phyloP scores from a whole-genome alignment of 352 stramenopile genomes.

The Pythium rhizo-oryzae region DNA sequence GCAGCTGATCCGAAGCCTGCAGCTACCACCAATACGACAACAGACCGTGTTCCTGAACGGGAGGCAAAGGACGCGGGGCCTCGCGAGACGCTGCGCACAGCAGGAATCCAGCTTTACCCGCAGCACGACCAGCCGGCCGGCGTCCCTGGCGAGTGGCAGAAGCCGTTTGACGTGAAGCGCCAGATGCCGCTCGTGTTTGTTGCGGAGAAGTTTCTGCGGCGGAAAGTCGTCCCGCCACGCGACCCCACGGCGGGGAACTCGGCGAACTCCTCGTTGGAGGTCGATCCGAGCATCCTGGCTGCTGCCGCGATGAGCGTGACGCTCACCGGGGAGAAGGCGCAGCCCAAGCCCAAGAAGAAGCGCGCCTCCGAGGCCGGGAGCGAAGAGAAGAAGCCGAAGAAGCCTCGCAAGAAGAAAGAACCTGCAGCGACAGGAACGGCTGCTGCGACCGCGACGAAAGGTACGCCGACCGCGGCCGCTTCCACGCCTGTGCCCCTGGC shows the following conservation, averaged over 20 bases:
- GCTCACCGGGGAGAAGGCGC: slow-evolving; percentile 16
- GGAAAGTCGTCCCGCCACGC: slow-evolving; percentile 25
- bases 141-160: slow-evolving; percentile 39
- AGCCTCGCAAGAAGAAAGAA: slow-evolving; percentile 36
- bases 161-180: slow-evolving; percentile 44
- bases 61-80: not conserved
- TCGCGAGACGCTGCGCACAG: slow-evolving; percentile 6
- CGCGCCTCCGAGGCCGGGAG: slow-evolving; percentile 5
- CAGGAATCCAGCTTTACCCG: slow-evolving; percentile 40
- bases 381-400: slow-evolving; percentile 22
- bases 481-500: not conserved
- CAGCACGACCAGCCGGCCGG: slow-evolving; percentile 48
- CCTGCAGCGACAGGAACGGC: not conserved
- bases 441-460: slow-evolving; percentile 12
- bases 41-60: too few species aligned
- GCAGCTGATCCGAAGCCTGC: too few species aligned
- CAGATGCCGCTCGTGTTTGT: slow-evolving; percentile 57
- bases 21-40: too few species aligned
- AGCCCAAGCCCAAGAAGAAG: slow-evolving; percentile 26
- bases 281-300: slow-evolving; percentile 7
- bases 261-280: not conserved
- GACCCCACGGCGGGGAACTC: not conserved
- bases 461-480: not conserved
- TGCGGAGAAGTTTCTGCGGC: slow-evolving; percentile 59
- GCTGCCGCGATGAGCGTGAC: slow-evolving; percentile 18